Evolutionary conservation across 2,329 filamentous ascomycete genomes (phyloP).

Genomic region (Hymenoscyphus albidus): DNA sequence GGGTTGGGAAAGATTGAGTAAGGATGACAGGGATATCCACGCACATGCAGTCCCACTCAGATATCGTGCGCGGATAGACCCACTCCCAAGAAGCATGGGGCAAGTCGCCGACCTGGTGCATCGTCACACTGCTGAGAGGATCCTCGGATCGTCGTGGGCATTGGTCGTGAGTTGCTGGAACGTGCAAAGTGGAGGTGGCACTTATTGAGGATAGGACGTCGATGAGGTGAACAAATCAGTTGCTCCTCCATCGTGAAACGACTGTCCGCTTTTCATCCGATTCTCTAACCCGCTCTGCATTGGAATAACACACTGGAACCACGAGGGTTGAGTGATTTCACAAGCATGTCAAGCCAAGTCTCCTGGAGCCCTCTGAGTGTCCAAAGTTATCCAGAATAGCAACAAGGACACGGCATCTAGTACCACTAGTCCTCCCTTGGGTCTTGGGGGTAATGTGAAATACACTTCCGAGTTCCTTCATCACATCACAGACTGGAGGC

Average conservation of each 20-base stretch:
- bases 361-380: background rate
- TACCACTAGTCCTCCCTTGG: background rate
- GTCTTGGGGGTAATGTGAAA: background rate
- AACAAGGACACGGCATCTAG: background rate
- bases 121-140: constrained; percentile 1
- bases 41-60: background rate
- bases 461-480: background rate
- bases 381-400: background rate
- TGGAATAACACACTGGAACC: background rate
- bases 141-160: constrained; percentile 1
- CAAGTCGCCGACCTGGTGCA: constrained; percentile 3
- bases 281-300: background rate
- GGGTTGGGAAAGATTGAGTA: background rate
- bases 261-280: background rate
- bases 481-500: background rate
- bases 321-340: background rate
- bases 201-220: background rate
- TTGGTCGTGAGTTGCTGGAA: background rate
- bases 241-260: background rate
- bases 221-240: constrained; percentile 1
- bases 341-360: background rate
- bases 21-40: too few species aligned
- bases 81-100: background rate
- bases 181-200: background rate
- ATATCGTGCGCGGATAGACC: background rate